Percentiles rank a stretch among this genome's conserved stretches.
These are phyloP conservation scores for Canavalia ensiformis DNA, from an alignment of 306 rosid genomes.

Conservation along the genomic window DNA sequence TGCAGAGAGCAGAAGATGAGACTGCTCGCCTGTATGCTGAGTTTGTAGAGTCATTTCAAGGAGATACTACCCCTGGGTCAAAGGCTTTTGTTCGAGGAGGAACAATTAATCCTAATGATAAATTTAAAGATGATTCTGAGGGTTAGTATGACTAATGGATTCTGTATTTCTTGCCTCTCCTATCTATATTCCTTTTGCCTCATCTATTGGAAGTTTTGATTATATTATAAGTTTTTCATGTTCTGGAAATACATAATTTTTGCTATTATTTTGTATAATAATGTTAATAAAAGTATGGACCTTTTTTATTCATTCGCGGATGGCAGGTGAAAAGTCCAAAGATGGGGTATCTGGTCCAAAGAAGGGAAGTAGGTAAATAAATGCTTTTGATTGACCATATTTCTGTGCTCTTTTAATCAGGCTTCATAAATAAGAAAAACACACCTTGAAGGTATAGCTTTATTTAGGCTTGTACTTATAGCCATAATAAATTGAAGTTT, in stretches of 20 bases:
- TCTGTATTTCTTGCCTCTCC: constrained; percentile 39
- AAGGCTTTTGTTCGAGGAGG: constrained; percentile 98
- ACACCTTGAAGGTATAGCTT: constrained; percentile 53
- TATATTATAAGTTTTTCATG: constrained; percentile 56
- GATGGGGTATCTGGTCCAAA: constrained; percentile 99
- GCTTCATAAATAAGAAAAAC: constrained; percentile 60
- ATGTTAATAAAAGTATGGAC: constrained; percentile 96
- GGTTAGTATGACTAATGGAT: constrained; percentile 68
- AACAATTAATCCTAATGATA: constrained; percentile 87
- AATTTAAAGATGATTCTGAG: constrained; percentile 66
- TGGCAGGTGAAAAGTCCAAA: constrained; percentile 99
- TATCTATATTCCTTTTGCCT: constrained; percentile 49
- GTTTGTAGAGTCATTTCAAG: constrained; percentile 99
- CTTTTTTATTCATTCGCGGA: constrained; percentile 99
- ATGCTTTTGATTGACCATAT: constrained; percentile 92
- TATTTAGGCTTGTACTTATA: constrained; percentile 48
- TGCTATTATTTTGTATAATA: constrained; percentile 72
- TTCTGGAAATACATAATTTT: constrained; percentile 74
- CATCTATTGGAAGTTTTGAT: constrained; percentile 46
- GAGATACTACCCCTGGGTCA: constrained; percentile 86
- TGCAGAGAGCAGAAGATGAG: constrained; percentile 97
- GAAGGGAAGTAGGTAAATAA: constrained; percentile 99
- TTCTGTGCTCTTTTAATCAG: constrained; percentile 71
- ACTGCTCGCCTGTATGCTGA: constrained; percentile 94
- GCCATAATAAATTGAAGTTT: constrained; percentile 31